Percentiles rank a stretch among this genome's conserved stretches.
These are phyloP conservation scores for Crinitomyces ghanaensis DNA, from an alignment of 805 yeast species.

Conservation along the genomic window DNA sequence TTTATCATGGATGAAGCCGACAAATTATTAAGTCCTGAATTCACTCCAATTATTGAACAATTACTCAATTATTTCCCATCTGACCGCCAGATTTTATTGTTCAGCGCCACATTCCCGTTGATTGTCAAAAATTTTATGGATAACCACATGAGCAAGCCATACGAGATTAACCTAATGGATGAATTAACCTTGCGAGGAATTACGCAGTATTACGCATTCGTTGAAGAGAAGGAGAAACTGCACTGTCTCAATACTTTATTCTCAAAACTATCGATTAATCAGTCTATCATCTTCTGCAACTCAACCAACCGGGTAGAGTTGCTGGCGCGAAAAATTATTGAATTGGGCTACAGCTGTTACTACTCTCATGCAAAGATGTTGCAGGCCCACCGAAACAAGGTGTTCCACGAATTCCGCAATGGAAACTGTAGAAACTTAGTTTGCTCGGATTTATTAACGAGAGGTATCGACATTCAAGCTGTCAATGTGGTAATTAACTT, in stretches of 20 bases:
- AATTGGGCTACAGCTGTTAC: conserved; percentile 90
- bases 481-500: conserved; percentile 96
- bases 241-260: conserved; percentile 93
- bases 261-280: conserved; percentile 89
- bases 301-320: conserved; percentile 94
- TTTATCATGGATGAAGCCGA: conserved; percentile 99
- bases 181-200: conserved; percentile 93
- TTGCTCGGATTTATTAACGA: conserved; percentile 89
- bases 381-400: conserved; percentile 92
- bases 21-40: conserved; percentile 86
- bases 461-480: conserved; percentile 99
- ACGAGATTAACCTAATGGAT: conserved; percentile 95
- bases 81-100: conserved; percentile 72
- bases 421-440: conserved; percentile 96
- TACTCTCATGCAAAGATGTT: conserved; percentile 97
- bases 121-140: conserved; percentile 91
- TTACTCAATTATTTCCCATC: conserved; percentile 71
- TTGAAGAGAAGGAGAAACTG: conserved; percentile 90
- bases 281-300: conserved; percentile 93
- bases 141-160: conserved; percentile 78
- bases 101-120: conserved; percentile 93
- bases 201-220: conserved; percentile 96
- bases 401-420: conserved; percentile 96
- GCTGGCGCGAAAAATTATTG: conserved; percentile 90
- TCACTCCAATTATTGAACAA: conserved; percentile 76